Percentiles rank a stretch among this genome's conserved stretches.
Evolutionary conservation across 306 rosid species (phyloP).

Genomic region (Malus sylvestris): DNA sequence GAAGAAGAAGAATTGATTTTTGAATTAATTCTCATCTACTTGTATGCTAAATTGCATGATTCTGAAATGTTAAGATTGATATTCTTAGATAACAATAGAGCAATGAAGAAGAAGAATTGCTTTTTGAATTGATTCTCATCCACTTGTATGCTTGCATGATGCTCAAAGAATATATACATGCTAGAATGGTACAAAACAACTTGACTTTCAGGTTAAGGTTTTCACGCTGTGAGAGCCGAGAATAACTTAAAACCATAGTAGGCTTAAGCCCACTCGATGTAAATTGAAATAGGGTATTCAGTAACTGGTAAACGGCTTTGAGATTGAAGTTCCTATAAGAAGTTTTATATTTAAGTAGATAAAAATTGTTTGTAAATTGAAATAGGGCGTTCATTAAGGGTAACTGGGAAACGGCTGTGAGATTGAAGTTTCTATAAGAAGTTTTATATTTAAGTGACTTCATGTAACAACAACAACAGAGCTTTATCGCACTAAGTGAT

Average conservation of each 20-base stretch:
- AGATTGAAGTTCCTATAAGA: background rate
- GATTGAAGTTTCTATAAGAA: too few species aligned
- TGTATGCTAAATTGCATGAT: background rate
- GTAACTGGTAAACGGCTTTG: background rate
- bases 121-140: background rate
- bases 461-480: too few species aligned
- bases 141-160: background rate
- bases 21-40: background rate
- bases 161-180: background rate
- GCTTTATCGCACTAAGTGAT: background rate
- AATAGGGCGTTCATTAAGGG: too few species aligned
- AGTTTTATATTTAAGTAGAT: background rate
- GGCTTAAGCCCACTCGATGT: background rate
- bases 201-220: background rate
- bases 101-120: background rate
- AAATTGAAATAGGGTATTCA: background rate
- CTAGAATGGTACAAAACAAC: background rate
- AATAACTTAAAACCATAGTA: background rate
- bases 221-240: background rate
- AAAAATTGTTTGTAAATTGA: background rate
- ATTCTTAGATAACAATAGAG: background rate
- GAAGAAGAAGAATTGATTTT: background rate
- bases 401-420: too few species aligned
- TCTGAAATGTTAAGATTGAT: background rate
- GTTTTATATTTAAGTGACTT: too few species aligned